Base-by-base conservation (phyloP, 176 grass and related monocot species). In the Urochloa ruziziensis region DNA sequence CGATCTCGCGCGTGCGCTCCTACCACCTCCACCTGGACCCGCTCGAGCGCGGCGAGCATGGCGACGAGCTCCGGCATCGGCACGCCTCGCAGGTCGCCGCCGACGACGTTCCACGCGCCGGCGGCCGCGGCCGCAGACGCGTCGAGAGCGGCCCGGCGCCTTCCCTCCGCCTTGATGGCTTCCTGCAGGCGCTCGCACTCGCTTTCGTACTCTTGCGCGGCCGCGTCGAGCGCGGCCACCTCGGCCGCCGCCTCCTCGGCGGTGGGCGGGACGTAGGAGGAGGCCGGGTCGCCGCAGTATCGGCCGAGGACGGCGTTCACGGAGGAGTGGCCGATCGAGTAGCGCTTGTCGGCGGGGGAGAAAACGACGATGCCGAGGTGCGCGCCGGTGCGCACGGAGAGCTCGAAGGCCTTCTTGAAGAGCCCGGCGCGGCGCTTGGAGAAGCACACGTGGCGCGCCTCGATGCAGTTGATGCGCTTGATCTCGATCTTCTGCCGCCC, bases 401-500 rank as follows among this genome's bases (percentile, higher is more conserved):
- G 72, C 86, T 96, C 91, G 48, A 28, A 34, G 19, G 94, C 94
- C 80, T 96, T 96, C 91, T 96, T 93, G 84, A 87, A 75, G 44
- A 94, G 70, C 4, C 89, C 92, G 0, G 13, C 13, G 3, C 84
- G 86, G 68, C 87, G 86, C 83, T 94, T 89, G 82, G 92, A 94
- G 80, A 94, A 94, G 74, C 89, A 89, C 48, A 94, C 90, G 62
- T 94, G 89, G 15, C 66, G 70, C 2, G 70, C 74, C 14, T 84
- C 76, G 25, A 24, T 13, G 28, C 76, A 82, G 30, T 68, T 23
- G 69, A 95, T 98, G 21, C 35, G 82, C 66, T 79, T 81, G 15
- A 95, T 95, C 43, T 88, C 74, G 57, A 95, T 95, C 89, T 95
- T 98, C 74, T 88, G 80, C 8, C 79, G 47, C n/a, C 89, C 92